Base-by-base conservation (phyloP, 331 rosid genomes). In the Pyrus hybrid region DNA sequence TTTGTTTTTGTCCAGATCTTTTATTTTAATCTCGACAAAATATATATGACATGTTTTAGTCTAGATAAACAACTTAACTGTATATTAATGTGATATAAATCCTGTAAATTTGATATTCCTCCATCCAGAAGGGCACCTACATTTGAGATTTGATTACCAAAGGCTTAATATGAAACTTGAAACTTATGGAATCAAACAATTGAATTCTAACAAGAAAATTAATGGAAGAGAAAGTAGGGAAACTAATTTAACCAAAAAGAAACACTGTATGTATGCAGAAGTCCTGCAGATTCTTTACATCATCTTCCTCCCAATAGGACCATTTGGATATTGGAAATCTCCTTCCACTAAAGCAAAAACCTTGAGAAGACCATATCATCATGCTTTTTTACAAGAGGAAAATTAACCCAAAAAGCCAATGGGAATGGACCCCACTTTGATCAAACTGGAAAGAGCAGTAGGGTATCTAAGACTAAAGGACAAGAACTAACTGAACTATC, bases 391-490 rank as follows among this genome's bases (percentile, higher is more conserved):
- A 25, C 76, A 62, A 33, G 80, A 80, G 53, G 80, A 51, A 62
- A 80, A 65, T 68, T 10, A 51, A 69, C 84, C 80, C 32, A 51
- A 41, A 32, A 67, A 7, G 79, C 76, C 79, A 76, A 80, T 7
- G 70, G 56, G 13, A 20, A 51, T 51, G 37, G 73, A 62, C 76
- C 79, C 76, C 28, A 61, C 79, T 54, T 66, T 35, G 54, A 37
- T 20, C 63, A 66, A 28, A 58, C 54, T 28, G 68, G 63, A 25
- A 71, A 26, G 21, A 26, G 37, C 62, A 18, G 30, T 51, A 73
- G 70, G 70, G 77, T 37, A 60, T 41, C 61, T n/a, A 62, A n/a
- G 62, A 43, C 67, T 61, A 72, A 7, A 20, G 28, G 28, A 25
- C 16, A 56, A 43, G 3, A 61, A 7, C 60, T 53, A 61, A 61